Evolutionary conservation across 2,329 filamentous ascomycete genomes (phyloP), one percentile per base, ranked within the genome.

Genomic region (Pseudopithomyces maydicus): DNA sequence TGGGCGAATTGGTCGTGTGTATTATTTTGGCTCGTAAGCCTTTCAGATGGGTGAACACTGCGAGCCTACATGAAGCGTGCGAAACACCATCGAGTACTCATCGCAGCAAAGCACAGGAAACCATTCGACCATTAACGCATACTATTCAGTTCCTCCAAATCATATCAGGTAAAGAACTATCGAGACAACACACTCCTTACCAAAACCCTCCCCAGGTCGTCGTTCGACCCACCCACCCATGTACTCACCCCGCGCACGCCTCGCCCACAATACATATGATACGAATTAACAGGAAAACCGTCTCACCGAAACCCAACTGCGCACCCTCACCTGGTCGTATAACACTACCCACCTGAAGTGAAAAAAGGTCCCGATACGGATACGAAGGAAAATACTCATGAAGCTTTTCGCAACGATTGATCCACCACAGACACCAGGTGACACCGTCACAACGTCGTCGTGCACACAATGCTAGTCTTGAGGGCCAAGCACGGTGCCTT

Each of bases 371-470:
- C 23, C 22, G 38, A 42, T 42, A 50, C 45, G n/a, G n/a, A 47
- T 22, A 20, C 35, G 36, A 33, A 6, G 17, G n/a, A 50, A 50
- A 50, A 19, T 14, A 32, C 22, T 33, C 35, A 7, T 41, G 6
- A 50, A 50, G 35, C 35, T 50, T 50, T 50, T 50, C 23, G 36
- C 47, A 50, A 50, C 17, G 47, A 41, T 50, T 20, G 47, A 41
- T 29, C 35, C 47, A 35, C 39, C 47, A 20, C 23, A 22, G 17
- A 19, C 33, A 48, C 32, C 45, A n/a, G 38, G 20, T 48, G 45
- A 26, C 23, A 10, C 12, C 32, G 20, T 35, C 15, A 35, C 6
- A 7, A 20, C 19, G 45, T 23, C 19, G 17, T 33, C 44, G 33
- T 11, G 32, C 32, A 33, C 45, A 48, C 32, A 20, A 20, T 26